phyloP scores from a whole-genome alignment of 78 protist genomes.

The Reticulomyxa filosa region DNA sequence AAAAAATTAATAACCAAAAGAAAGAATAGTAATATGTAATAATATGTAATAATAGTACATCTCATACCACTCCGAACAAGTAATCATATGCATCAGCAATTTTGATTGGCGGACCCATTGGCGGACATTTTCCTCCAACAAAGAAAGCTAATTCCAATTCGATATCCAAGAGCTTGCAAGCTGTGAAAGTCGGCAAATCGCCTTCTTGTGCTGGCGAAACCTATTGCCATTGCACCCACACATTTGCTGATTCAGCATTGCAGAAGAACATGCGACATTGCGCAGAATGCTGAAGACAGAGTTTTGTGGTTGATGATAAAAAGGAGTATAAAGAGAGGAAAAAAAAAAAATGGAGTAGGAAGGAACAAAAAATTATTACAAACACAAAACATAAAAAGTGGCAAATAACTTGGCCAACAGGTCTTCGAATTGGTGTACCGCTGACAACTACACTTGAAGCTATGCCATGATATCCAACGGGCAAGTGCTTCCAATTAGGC shows the following conservation, averaged over 20 bases:
- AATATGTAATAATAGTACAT: neutral
- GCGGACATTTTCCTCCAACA: constrained; percentile 44
- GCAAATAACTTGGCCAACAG: constrained; percentile 53
- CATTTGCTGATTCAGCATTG: too few species aligned
- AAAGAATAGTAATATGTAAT: neutral
- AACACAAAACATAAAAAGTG: too few species aligned
- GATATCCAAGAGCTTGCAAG: constrained; percentile 43
- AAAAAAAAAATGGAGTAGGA: too few species aligned
- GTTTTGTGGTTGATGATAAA: too few species aligned
- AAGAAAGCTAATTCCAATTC: constrained; percentile 66
- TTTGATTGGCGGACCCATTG: constrained; percentile 50
- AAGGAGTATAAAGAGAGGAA: too few species aligned
- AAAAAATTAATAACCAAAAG: neutral
- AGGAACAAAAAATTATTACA: too few species aligned
- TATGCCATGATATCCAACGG: constrained; percentile 84
- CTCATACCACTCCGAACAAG: constrained; percentile 60
- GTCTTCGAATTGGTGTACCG: constrained; percentile 50
- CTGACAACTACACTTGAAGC: constrained; percentile 59
- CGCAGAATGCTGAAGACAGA: too few species aligned
- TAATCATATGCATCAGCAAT: constrained; percentile 46
- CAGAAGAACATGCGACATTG: too few species aligned
- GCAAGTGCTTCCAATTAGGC: constrained; percentile 34
- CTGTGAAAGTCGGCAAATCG: too few species aligned
- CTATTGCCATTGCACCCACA: too few species aligned
- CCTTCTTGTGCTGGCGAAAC: too few species aligned